A percentile compares a stretch with the other conserved stretches of the same genome.
Conservation (phyloP, 2,329 filamentous ascomycete species). For the Ophiocordyceps camponoti-floridani region DNA sequence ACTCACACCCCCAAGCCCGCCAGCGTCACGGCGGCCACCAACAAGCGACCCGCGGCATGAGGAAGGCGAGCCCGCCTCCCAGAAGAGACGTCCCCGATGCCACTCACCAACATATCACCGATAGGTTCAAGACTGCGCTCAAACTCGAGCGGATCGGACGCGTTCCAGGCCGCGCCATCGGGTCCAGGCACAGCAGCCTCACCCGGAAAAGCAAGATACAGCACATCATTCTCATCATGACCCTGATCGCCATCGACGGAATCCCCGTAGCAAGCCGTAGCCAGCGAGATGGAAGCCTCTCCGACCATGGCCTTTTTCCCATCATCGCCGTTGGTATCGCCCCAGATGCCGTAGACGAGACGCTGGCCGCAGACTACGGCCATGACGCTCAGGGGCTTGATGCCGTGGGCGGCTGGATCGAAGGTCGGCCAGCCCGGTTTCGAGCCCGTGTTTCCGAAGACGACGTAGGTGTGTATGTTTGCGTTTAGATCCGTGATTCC, state of each 20-base stretch:
- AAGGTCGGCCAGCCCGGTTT: conserved; percentile 17
- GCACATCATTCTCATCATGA: conserved; percentile 36
- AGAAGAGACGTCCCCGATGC: background rate
- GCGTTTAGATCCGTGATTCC: conserved; percentile 25
- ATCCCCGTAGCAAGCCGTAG: conserved; percentile 36
- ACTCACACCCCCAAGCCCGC: too few species aligned
- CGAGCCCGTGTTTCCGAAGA: conserved; percentile 28
- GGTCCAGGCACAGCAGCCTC: conserved; percentile 35
- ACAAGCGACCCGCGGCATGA: too few species aligned
- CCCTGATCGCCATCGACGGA: conserved; percentile 35
- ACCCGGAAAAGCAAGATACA: conserved; percentile 44
- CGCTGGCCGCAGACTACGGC: conserved; percentile 31
- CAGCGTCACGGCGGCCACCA: too few species aligned
- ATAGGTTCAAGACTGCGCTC: conserved; percentile 30
- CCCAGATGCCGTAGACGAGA: conserved; percentile 37
- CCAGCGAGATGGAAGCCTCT: conserved; percentile 39
- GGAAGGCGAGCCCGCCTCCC: too few species aligned
- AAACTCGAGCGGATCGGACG: conserved; percentile 28
- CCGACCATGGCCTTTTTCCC: conserved; percentile 28
- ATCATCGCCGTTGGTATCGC: conserved; percentile 40
- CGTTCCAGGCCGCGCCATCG: conserved; percentile 37
- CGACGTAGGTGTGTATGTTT: conserved; percentile 33
- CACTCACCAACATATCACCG: conserved; percentile 31
- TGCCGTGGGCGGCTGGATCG: conserved; percentile 19
- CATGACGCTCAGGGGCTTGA: conserved; percentile 34